Evolutionary conservation across 1,139 yeast species (phyloP), one percentile per base, ranked within the genome.

Genomic region (Debaryomyces coudertii): DNA sequence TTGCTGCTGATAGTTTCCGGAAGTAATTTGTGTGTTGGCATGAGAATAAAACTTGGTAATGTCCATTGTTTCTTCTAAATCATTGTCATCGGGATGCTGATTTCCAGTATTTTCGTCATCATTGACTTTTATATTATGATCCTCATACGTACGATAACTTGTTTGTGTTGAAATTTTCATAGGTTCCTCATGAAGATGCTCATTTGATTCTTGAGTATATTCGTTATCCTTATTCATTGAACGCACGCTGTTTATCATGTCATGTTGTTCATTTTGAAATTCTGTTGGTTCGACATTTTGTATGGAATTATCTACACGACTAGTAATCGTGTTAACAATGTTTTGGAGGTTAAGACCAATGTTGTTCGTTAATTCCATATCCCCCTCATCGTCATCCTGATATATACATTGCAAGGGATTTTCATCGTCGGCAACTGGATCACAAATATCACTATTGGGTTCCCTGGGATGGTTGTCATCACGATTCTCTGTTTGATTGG

Each of bases 301-400:
- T 18, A 15, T 6, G 6, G 40, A 11, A 16, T 38, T 4, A 9
- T n/a, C 25, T 9, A 38, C 16, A 12, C 15, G n/a, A 9, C 27
- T 27, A 5, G 7, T 34, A 16, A 12, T 18, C n/a, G 25, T 12
- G 8, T n/a, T 28, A 5, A 28, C 18, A 18, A 16, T 5, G 4
- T 20, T 38, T 16, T 38, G 41, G 12, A 27, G 18, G 28, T 38
- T 38, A 12, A 38, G 23, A 35, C 36, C 35, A 18, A 38, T 28
- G 24, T 38, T 38, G 25, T 27, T 57, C 8, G 66, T 62, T 20
- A 60, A 44, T 40, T 62, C 66, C 66, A 62, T 62, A 12, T 59
- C 65, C 6, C 46, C 55, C 31, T 58, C 62, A 2, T 46, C 57
- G 3, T 52, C 56, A 6, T 14, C 27, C 12, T 36, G 16, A 11